phyloP scores from a whole-genome alignment of 345 rosid species.

The Abelmoschus esculentus region DNA sequence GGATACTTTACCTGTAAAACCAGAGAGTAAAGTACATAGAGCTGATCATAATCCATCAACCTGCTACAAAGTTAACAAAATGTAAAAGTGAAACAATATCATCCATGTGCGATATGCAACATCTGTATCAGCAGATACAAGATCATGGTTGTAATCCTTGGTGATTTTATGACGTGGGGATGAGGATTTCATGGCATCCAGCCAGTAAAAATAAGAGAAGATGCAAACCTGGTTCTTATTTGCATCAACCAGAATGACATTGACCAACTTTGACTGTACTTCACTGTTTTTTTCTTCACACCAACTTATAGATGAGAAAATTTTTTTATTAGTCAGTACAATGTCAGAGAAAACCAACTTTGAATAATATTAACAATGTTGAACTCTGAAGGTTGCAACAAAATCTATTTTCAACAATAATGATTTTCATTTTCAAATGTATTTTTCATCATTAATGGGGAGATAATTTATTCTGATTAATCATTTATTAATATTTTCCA shows the following conservation, averaged over 20 bases:
- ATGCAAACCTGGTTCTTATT: constrained; percentile 58
- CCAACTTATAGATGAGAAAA: constrained; percentile 54
- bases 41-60: too few relatives aligned
- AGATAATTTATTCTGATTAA: background rate
- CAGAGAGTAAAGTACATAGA: too few relatives aligned
- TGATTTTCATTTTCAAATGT: too few relatives aligned
- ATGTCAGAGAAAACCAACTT: background rate
- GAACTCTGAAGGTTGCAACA: background rate
- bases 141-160: too few relatives aligned
- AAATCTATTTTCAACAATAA: background rate
- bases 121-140: too few relatives aligned
- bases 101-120: too few relatives aligned
- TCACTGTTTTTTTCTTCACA: constrained; percentile 67
- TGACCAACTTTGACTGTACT: constrained; percentile 1
- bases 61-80: too few relatives aligned
- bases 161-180: too few relatives aligned
- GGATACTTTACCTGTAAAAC: too few relatives aligned
- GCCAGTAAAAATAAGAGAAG: background rate
- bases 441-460: background rate
- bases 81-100: too few relatives aligned
- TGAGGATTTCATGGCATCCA: too few relatives aligned
- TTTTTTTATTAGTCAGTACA: constrained; percentile 12
- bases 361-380: background rate
- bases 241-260: constrained; percentile 38
- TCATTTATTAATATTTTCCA: background rate